Conservation (phyloP, 179 eudicot species). For the Gypsophila paniculata region DNA sequence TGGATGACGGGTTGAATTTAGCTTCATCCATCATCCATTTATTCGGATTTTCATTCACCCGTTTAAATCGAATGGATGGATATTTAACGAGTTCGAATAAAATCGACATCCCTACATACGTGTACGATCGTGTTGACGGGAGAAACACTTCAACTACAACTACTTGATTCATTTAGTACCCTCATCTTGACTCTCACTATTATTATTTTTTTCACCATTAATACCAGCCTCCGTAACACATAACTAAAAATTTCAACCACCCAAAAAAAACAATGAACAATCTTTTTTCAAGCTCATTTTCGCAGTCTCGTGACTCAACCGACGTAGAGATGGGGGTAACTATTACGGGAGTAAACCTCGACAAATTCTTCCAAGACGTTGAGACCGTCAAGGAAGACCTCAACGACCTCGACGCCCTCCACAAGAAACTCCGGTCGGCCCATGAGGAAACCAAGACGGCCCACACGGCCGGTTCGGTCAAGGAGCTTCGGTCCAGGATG, state of each 20-base stretch:
- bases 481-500: conserved; percentile 33
- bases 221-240: too few species aligned
- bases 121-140: too few species aligned
- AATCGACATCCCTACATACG: too few species aligned
- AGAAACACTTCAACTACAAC: not conserved
- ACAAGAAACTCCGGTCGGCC: conserved; percentile 21
- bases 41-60: too few species aligned
- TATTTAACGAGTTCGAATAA: too few species aligned
- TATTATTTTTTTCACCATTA: too few species aligned
- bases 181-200: not conserved
- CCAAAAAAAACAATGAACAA: conserved; percentile 24
- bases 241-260: not conserved
- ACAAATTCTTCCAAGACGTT: conserved; percentile 36
- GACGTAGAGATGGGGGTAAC: conserved; percentile 30
- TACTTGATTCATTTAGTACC: conserved; percentile 1
- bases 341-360: conserved; percentile 27
- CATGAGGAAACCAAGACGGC: conserved; percentile 35
- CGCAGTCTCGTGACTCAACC: conserved; percentile 4
- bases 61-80: too few species aligned
- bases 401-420: conserved; percentile 20
- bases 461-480: conserved; percentile 28
- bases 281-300: conserved; percentile 31
- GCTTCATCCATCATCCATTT: too few species aligned
- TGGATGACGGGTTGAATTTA: too few species aligned
- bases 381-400: conserved; percentile 30